Evolutionary conservation across 2,329 filamentous ascomycete species (phyloP).

Genomic region (Xylaria sp.): DNA sequence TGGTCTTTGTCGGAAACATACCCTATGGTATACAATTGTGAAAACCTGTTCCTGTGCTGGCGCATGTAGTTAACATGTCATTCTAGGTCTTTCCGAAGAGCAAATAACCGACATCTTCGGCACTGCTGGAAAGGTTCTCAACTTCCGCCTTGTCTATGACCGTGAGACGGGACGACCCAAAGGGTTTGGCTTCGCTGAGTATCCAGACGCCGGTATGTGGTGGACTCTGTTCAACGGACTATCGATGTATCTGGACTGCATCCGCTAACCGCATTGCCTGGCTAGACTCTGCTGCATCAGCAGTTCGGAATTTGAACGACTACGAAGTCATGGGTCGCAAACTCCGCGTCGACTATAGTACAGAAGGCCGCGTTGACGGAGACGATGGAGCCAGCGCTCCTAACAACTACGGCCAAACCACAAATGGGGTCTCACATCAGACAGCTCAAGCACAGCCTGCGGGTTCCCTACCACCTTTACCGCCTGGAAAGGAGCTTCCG

Average conservation of each 20-base stretch:
- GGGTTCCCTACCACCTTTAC: slow-evolving; percentile 79
- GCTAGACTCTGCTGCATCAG: slow-evolving; percentile 83
- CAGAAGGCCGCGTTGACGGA: slow-evolving; percentile 82
- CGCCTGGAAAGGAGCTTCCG: slow-evolving; percentile 84
- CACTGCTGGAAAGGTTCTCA: slow-evolving; percentile 87
- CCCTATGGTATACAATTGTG: slow-evolving; percentile 70
- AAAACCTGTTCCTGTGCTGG: neutral
- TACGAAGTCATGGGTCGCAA: slow-evolving; percentile 95
- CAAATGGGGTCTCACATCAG: slow-evolving; percentile 50
- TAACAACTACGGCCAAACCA: slow-evolving; percentile 38
- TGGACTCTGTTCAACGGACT: neutral
- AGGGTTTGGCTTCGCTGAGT: slow-evolving; percentile 97
- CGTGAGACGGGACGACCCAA: slow-evolving; percentile 94
- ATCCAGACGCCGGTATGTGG: slow-evolving; percentile 81
- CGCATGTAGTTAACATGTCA: slow-evolving; percentile 13
- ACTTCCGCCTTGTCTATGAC: slow-evolving; percentile 94
- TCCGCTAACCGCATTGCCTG: slow-evolving; percentile 24
- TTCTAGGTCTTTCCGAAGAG: slow-evolving; percentile 90
- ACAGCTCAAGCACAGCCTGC: slow-evolving; percentile 50
- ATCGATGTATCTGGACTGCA: neutral
- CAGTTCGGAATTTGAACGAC: slow-evolving; percentile 94
- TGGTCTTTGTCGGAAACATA: slow-evolving; percentile 88
- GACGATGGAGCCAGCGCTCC: slow-evolving; percentile 58
- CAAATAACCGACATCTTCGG: slow-evolving; percentile 95
- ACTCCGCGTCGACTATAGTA: slow-evolving; percentile 94